These are phyloP conservation scores for Eucalyptus paniculata DNA, from an alignment of 345 rosid genomes.

Conservation along the genomic window DNA sequence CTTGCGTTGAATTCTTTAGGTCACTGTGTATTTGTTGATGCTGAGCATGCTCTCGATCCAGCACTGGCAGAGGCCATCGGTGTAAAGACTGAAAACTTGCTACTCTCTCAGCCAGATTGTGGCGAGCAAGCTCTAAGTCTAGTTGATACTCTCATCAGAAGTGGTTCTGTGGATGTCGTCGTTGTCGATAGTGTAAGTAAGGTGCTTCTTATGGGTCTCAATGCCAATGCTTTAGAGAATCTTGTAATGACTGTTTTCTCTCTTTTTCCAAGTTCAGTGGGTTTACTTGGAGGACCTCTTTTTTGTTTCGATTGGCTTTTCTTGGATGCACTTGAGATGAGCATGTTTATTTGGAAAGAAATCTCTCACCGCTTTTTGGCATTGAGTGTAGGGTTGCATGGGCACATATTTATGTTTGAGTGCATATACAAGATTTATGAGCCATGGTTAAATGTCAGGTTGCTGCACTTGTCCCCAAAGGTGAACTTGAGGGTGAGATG, in stretches of 20 bases:
- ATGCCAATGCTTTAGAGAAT: background rate
- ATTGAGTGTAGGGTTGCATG: background rate
- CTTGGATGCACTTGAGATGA: background rate
- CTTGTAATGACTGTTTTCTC: background rate
- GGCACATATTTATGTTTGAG: background rate
- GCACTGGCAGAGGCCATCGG: slow-evolving; percentile 76
- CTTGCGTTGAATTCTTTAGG: slow-evolving; percentile 21
- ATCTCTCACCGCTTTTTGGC: background rate
- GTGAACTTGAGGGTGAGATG: slow-evolving; percentile 99
- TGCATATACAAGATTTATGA: background rate
- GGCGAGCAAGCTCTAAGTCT: slow-evolving; percentile 98
- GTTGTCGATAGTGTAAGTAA: slow-evolving; percentile 94
- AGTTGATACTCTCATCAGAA: slow-evolving; percentile 81
- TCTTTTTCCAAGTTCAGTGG: background rate
- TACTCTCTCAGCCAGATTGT: slow-evolving; percentile 95
- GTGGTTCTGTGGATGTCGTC: slow-evolving; percentile 93
- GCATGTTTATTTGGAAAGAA: background rate
- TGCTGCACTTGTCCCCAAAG: slow-evolving; percentile 98
- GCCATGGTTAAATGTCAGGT: slow-evolving; percentile 32
- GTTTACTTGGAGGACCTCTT: background rate
- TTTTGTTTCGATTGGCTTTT: background rate
- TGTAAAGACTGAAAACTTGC: slow-evolving; percentile 84
- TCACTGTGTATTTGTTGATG: slow-evolving; percentile 89
- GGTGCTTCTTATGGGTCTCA: background rate
- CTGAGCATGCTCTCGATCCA: slow-evolving; percentile 99